These are phyloP conservation scores for Kodamaea fukazawae DNA, from an alignment of 805 yeast species.

Conservation along the genomic window DNA sequence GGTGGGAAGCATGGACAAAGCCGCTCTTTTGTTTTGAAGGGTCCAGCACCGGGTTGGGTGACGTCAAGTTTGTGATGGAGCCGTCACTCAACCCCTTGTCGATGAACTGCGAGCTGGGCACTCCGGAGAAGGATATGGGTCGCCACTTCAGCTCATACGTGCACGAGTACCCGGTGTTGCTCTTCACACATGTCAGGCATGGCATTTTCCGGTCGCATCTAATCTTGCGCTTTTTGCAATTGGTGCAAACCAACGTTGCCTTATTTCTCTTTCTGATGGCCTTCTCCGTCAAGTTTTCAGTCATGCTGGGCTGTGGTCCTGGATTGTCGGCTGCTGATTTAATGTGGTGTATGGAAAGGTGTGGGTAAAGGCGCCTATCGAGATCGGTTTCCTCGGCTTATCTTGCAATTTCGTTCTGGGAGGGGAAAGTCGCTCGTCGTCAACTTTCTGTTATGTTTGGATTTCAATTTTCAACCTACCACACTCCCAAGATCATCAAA, in stretches of 20 bases:
- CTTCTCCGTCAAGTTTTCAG: conserved; percentile 5
- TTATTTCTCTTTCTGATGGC: conserved; percentile 17
- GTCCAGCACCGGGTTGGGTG: not conserved
- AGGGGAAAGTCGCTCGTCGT: too few relatives aligned
- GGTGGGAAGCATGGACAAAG: not conserved
- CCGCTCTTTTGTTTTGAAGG: not conserved
- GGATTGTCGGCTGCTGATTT: too few relatives aligned
- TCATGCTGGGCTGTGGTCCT: too few relatives aligned
- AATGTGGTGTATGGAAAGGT: too few relatives aligned
- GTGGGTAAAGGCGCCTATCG: too few relatives aligned
- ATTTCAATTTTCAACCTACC: too few relatives aligned
- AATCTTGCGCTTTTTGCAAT: conserved; percentile 32
- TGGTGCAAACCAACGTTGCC: conserved; percentile 27
- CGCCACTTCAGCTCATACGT: conserved; percentile 20
- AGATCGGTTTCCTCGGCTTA: too few relatives aligned
- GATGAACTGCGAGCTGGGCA: not conserved
- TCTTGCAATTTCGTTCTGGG: too few relatives aligned
- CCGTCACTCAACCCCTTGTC: conserved; percentile 7
- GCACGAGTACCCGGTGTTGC: conserved; percentile 18
- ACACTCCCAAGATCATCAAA: too few relatives aligned
- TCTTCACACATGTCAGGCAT: conserved; percentile 25
- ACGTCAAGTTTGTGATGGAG: not conserved
- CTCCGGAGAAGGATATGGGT: conserved; percentile 6
- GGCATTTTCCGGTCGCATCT: conserved; percentile 31
- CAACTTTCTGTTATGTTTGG: too few relatives aligned